Percentiles rank a stretch among this genome's conserved stretches.
Evolutionary conservation across 2,329 filamentous ascomycete species (phyloP).

Genomic region (Chaetomiaceae sp.): DNA sequence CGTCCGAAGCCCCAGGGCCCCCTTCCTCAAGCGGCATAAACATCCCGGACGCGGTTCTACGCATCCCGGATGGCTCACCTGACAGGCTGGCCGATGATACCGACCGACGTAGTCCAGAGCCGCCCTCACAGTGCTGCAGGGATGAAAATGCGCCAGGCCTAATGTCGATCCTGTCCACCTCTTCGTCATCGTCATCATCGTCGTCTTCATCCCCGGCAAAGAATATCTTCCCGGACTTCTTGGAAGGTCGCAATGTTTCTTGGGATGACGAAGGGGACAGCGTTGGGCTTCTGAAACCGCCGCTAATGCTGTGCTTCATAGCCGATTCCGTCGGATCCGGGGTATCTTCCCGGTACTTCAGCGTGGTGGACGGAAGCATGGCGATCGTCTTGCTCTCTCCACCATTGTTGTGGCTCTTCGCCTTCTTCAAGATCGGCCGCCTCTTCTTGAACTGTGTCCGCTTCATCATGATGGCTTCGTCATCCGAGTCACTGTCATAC

Average conservation of each 20-base stretch:
- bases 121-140: constrained; percentile 21
- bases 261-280: constrained; percentile 74
- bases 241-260: constrained; percentile 72
- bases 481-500: constrained; percentile 65
- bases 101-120: constrained; percentile 42
- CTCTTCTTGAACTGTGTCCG: constrained; percentile 51
- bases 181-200: constrained; percentile 47
- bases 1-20: constrained; percentile 53
- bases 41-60: constrained; percentile 80
- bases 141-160: constrained; percentile 23
- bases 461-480: constrained; percentile 80
- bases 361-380: constrained; percentile 78
- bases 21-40: constrained; percentile 83
- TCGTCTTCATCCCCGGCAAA: constrained; percentile 59
- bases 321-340: constrained; percentile 60
- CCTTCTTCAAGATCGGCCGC: constrained; percentile 47
- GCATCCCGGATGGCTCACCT: constrained; percentile 59
- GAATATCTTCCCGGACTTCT: constrained; percentile 61
- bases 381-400: constrained; percentile 78
- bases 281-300: constrained; percentile 44
- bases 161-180: constrained; percentile 17
- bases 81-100: constrained; percentile 46
- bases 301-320: constrained; percentile 54
- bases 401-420: constrained; percentile 36
- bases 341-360: constrained; percentile 78